phyloP scores from a whole-genome alignment of 345 rosid species.

The Geranium brycei region DNA sequence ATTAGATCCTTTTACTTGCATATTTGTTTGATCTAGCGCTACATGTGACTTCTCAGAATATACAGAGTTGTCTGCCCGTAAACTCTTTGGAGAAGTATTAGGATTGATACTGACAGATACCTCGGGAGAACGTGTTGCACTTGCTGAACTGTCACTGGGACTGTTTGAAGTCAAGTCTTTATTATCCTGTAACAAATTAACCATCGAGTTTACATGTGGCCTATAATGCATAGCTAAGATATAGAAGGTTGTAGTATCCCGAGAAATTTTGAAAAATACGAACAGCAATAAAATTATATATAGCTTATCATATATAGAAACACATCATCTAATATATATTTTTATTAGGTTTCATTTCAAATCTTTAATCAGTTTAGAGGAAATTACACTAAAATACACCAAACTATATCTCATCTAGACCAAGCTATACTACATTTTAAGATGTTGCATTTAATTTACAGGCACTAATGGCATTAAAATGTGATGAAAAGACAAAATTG shows the following conservation, averaged over 20 bases:
- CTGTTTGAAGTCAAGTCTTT: conserved; percentile 77
- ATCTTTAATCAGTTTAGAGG: too few relatives aligned
- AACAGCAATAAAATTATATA: too few relatives aligned
- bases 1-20: conserved; percentile 72
- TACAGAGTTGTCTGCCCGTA: conserved; percentile 43
- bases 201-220: conserved; percentile 7
- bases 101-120: conserved; percentile 37
- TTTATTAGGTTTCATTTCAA: neutral
- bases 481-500: too few relatives aligned
- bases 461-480: too few relatives aligned
- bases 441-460: too few relatives aligned
- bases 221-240: neutral
- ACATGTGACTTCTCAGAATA: conserved; percentile 76
- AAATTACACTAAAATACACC: conserved; percentile 76
- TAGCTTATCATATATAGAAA: neutral
- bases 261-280: neutral
- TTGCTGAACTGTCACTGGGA: conserved; percentile 73
- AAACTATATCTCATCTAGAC: too few relatives aligned
- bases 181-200: conserved; percentile 50
- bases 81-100: conserved; percentile 41
- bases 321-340: neutral
- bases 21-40: conserved; percentile 63
- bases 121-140: conserved; percentile 52
- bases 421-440: too few relatives aligned
- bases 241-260: neutral